Percentiles rank a stretch among this genome's conserved stretches.
phyloP scores from a whole-genome alignment of 2,329 filamentous ascomycete species.

The Fusarium clavum region DNA sequence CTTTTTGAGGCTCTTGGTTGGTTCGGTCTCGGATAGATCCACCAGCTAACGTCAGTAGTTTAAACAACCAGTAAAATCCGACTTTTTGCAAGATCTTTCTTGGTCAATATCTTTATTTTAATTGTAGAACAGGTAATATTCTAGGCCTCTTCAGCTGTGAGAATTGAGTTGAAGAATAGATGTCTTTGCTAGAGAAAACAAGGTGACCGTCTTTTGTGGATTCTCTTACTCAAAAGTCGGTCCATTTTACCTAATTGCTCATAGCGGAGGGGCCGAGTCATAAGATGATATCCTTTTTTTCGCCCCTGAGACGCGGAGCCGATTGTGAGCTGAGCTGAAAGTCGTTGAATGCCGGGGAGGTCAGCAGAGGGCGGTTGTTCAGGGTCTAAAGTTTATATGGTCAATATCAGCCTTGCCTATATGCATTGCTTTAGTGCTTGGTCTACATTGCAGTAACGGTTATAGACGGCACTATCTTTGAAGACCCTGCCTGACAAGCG shows the following conservation, averaged over 20 bases:
- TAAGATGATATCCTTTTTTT: slow-evolving; percentile 14
- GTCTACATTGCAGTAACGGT: background rate
- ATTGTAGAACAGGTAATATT: too few relatives aligned
- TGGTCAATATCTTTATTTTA: too few relatives aligned
- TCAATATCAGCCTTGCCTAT: background rate
- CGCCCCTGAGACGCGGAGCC: slow-evolving; percentile 9
- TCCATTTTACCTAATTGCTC: slow-evolving; percentile 43
- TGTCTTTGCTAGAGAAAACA: background rate
- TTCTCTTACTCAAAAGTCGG: slow-evolving; percentile 43
- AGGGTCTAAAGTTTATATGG: slow-evolving; percentile 5
- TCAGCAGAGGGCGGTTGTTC: background rate
- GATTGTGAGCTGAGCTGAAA: background rate
- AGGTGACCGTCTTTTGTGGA: slow-evolving; percentile 36
- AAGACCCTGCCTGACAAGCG: too few relatives aligned
- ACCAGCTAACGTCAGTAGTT: slow-evolving; percentile 9
- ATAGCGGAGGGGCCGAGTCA: slow-evolving; percentile 35
- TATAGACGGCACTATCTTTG: background rate
- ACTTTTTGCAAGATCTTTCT: too few relatives aligned
- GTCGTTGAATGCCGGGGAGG: background rate
- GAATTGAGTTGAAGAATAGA: background rate
- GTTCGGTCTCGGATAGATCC: slow-evolving; percentile 2
- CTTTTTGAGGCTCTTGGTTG: slow-evolving; percentile 9
- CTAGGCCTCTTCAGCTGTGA: accelerated
- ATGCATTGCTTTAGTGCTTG: background rate
- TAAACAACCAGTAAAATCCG: background rate